phyloP scores from a whole-genome alignment of 306 rosid species.

The Fragaria ananassa region DNA sequence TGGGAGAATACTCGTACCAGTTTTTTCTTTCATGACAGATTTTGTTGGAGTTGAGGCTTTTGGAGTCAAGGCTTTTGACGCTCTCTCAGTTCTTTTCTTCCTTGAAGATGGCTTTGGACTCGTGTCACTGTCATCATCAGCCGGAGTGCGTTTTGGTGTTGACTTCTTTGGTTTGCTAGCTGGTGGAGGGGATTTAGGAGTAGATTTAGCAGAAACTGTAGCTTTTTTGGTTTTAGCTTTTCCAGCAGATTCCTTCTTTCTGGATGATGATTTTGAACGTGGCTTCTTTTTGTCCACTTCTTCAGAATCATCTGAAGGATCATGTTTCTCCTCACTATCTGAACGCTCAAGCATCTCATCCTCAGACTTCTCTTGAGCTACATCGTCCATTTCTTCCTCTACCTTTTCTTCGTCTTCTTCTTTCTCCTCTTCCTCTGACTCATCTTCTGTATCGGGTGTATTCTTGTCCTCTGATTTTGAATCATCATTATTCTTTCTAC shows the following conservation, averaged over 20 bases:
- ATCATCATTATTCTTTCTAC: conserved; percentile 55
- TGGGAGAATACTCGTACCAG: conserved; percentile 43
- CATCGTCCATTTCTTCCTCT: conserved; percentile 70
- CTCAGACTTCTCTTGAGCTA: conserved; percentile 62
- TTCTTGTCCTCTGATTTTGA: conserved; percentile 43
- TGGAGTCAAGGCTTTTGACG: conserved; percentile 43
- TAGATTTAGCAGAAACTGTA: conserved; percentile 41
- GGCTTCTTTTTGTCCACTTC: conserved; percentile 37
- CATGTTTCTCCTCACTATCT: conserved; percentile 64
- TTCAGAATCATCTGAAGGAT: conserved; percentile 64
- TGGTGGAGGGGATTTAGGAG: conserved; percentile 52
- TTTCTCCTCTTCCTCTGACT: conserved; percentile 51
- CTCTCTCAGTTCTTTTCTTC: conserved; percentile 65
- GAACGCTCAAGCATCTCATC: conserved; percentile 63
- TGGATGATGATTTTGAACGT: conserved; percentile 44
- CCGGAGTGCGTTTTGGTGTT: conserved; percentile 39
- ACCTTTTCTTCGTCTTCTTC: conserved; percentile 50
- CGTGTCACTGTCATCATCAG: conserved; percentile 53
- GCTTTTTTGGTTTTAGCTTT: conserved; percentile 56
- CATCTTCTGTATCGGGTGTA: conserved; percentile 67
- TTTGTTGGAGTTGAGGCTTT: conserved; percentile 49
- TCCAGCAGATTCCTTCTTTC: conserved; percentile 59
- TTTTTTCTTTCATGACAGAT: conserved; percentile 65
- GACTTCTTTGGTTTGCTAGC: conserved; percentile 54
- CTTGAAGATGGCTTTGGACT: conserved; percentile 86